Evolutionary conservation across 495 filamentous ascomycete species (phyloP), one percentile per base, ranked within the genome.

Genomic region (Emericellopsis terricola): DNA sequence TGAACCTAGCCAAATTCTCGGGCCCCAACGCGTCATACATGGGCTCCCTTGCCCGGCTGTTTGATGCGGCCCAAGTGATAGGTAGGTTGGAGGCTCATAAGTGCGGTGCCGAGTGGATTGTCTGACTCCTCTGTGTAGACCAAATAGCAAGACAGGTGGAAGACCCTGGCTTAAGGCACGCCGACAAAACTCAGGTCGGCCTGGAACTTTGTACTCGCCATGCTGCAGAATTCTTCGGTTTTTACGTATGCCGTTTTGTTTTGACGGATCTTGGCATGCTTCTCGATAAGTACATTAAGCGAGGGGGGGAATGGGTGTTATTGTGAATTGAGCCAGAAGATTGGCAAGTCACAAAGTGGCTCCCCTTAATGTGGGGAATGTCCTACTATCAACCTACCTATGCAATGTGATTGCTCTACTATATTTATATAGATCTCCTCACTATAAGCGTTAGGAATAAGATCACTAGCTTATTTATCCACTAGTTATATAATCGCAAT

Each of bases 211-310:
- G 82, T 52, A 81, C 82, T 19, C 72, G 85, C 14, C 87, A 94
- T 55, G 91, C 89, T 8, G 82, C 91, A 19, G 89, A 96, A 48
- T 97, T 97, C 58, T 97, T 97, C 52, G 86, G 76, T 19, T 94
- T 97, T 55, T 96, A 84, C 50, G 65, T 97, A 13, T 94, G 87
- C 53, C 81, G 91, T 11, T 97, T 96, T 50, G 84, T 83, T 19
- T 54, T 96, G 30, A 63, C 77, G 6, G 89, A 97, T 54, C 59
- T 97, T 39, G 65, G 73, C 27, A 47, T 93, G 50, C 68, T 97
- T 60, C 63, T 96, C 48, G 89, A 97, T 53, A 97, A 96, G 53
- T 96, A 87, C 48, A 74, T 97, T 50, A 96, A 96, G 64, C 70
- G 87, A 39, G 83, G 87, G 21, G 91, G 73, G 43, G 87, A 97